A percentile compares a stretch with the other conserved stretches of the same genome.
phyloP scores from a whole-genome alignment of 2,329 filamentous ascomycete species.

The Colletotrichum kahawae region DNA sequence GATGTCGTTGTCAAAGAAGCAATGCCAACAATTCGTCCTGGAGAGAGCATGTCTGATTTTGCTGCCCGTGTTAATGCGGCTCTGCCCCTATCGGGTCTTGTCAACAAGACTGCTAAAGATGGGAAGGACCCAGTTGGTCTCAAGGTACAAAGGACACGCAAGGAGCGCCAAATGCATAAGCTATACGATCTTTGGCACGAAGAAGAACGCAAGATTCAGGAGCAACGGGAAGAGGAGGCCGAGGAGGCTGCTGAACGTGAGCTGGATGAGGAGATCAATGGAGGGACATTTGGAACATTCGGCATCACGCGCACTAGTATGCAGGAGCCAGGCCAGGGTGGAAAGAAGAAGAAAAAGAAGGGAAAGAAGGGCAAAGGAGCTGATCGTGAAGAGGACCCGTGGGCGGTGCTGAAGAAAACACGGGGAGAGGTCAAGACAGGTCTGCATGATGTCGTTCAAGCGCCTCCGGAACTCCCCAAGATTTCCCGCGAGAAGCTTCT shows the following conservation, averaged over 20 bases:
- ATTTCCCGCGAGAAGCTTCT: slow-evolving; percentile 37
- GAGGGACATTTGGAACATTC: slow-evolving; percentile 41
- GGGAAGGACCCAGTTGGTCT: slow-evolving; percentile 69
- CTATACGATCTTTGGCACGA: slow-evolving; percentile 80
- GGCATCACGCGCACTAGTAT: slow-evolving; percentile 39
- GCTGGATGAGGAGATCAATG: slow-evolving; percentile 61
- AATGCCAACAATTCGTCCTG: slow-evolving; percentile 76
- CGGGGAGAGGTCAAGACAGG: slow-evolving; percentile 59
- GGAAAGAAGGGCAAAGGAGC: slow-evolving; percentile 42
- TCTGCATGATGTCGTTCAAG: slow-evolving; percentile 68
- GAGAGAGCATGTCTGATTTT: slow-evolving; percentile 85
- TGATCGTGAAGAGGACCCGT: slow-evolving; percentile 72
- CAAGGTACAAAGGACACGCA: slow-evolving; percentile 76
- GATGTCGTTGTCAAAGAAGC: slow-evolving; percentile 32
- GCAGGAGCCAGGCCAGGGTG: slow-evolving; percentile 46
- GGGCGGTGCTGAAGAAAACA: slow-evolving; percentile 74
- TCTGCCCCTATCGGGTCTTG: slow-evolving; percentile 75
- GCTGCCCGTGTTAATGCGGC: slow-evolving; percentile 82
- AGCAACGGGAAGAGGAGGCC: slow-evolving; percentile 68
- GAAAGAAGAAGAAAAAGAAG: slow-evolving; percentile 49
- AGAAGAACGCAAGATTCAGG: slow-evolving; percentile 67
- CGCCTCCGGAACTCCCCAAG: slow-evolving; percentile 75
- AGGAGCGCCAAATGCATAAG: slow-evolving; percentile 83
- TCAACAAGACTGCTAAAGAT: slow-evolving; percentile 63
- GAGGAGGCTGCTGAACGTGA: slow-evolving; percentile 69